Evolutionary conservation across 345 rosid genomes (phyloP).

Genomic region (Bruguiera sexangula): DNA sequence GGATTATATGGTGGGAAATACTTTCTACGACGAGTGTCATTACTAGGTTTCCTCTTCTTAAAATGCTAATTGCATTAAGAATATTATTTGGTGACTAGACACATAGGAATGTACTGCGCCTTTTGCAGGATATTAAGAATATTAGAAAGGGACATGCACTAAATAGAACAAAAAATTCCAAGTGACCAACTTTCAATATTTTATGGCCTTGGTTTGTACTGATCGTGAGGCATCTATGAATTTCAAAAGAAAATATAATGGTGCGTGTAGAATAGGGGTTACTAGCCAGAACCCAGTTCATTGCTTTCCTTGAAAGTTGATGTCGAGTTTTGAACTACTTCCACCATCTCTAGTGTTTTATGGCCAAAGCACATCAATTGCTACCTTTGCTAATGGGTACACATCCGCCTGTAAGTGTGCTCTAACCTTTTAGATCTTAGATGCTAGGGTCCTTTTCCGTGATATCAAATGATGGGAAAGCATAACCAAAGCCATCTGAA

Average conservation of each 20-base stretch:
- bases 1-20: too few relatives aligned
- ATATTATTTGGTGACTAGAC: too few relatives aligned
- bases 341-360: too few relatives aligned
- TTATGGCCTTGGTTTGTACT: not conserved
- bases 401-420: constrained; percentile 4
- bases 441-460: not conserved
- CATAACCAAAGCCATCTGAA: constrained; percentile 17
- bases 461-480: constrained; percentile 23
- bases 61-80: too few relatives aligned
- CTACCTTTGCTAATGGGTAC: constrained; percentile 1
- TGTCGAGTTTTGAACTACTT: not conserved
- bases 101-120: not conserved
- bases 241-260: constrained; percentile 24
- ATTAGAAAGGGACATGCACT: constrained; percentile 19
- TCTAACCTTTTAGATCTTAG: constrained; percentile 4
- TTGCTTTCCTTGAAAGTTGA: not conserved
- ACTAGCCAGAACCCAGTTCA: not conserved
- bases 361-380: not conserved
- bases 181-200: not conserved
- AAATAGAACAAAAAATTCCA: not conserved
- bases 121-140: not conserved
- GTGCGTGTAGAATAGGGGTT: not conserved
- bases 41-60: too few relatives aligned
- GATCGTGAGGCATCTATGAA: not conserved
- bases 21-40: too few relatives aligned